phyloP scores from a whole-genome alignment of 805 yeast genomes.

The Candida sphagnicola region DNA sequence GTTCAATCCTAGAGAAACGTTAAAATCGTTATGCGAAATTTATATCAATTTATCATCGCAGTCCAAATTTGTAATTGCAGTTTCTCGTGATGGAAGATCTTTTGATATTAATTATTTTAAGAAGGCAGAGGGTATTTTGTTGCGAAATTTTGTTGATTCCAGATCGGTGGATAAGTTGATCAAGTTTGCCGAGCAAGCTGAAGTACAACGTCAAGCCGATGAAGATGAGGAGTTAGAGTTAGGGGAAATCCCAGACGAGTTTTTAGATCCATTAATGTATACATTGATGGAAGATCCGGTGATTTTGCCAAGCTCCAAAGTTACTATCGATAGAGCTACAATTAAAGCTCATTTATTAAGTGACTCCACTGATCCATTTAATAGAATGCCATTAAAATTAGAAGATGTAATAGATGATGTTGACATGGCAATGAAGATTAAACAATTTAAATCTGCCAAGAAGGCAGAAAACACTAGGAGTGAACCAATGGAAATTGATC shows the following conservation, averaged over 20 bases:
- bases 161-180: conserved; percentile 48
- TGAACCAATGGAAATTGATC: background rate
- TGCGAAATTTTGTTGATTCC: conserved; percentile 46
- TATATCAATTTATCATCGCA: conserved; percentile 69
- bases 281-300: conserved; percentile 97
- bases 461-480: conserved; percentile 18
- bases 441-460: conserved; percentile 49
- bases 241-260: conserved; percentile 96
- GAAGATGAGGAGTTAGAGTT: conserved; percentile 83
- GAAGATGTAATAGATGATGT: conserved; percentile 83
- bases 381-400: conserved; percentile 82
- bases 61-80: conserved; percentile 67
- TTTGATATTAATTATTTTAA: conserved; percentile 63
- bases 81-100: conserved; percentile 90
- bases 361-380: conserved; percentile 97
- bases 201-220: conserved; percentile 52
- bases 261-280: conserved; percentile 93
- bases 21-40: conserved; percentile 68
- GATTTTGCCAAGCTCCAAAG: conserved; percentile 80
- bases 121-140: conserved; percentile 67
- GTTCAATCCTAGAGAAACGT: conserved; percentile 73
- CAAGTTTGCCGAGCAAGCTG: conserved; percentile 64
- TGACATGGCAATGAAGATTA: conserved; percentile 61
- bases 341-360: conserved; percentile 90
- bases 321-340: conserved; percentile 84